Evolutionary conservation across 495 filamentous ascomycete species (phyloP).

Genomic region (Aspergillus campestris): DNA sequence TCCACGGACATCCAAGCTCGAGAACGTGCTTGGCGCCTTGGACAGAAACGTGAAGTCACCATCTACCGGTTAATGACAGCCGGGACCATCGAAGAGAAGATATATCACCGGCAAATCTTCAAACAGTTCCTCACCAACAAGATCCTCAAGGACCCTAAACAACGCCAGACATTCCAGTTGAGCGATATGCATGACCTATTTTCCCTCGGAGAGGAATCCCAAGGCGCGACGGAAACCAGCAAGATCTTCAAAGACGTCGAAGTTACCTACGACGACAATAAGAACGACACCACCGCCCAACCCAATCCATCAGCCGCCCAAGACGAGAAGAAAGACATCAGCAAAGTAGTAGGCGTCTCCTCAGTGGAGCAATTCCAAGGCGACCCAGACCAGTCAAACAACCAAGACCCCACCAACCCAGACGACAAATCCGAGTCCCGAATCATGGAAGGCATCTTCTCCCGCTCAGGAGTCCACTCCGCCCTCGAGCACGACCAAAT

Average conservation of each 20-base stretch:
- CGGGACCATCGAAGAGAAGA: slow-evolving; percentile 97
- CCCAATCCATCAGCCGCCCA: slow-evolving; percentile 15
- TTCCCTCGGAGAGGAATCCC: slow-evolving; percentile 59
- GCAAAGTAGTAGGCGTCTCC: slow-evolving; percentile 48
- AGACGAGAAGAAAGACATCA: slow-evolving; percentile 36
- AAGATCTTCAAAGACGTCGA: slow-evolving; percentile 78
- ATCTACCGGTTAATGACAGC: slow-evolving; percentile 96
- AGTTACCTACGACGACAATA: slow-evolving; percentile 45
- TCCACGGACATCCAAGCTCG: slow-evolving; percentile 89
- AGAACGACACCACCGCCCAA: slow-evolving; percentile 6
- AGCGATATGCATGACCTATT: slow-evolving; percentile 88
- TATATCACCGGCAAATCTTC: slow-evolving; percentile 95
- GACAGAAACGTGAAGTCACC: slow-evolving; percentile 86
- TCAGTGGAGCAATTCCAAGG: slow-evolving; percentile 47
- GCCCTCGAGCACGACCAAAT: slow-evolving; percentile 86
- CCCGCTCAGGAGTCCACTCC: slow-evolving; percentile 72
- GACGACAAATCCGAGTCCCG: slow-evolving; percentile 48
- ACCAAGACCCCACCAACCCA: slow-evolving; percentile 27
- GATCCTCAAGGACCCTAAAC: slow-evolving; percentile 84
- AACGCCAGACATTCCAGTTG: slow-evolving; percentile 75
- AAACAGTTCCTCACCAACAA: slow-evolving; percentile 96
- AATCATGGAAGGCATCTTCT: slow-evolving; percentile 80
- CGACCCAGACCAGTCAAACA: slow-evolving; percentile 27
- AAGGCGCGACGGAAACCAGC: slow-evolving; percentile 70
- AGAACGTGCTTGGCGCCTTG: slow-evolving; percentile 93